Evolutionary conservation across 305 asterid genomes (phyloP), one percentile per base, ranked within the genome.

Genomic region (Lippia alba): DNA sequence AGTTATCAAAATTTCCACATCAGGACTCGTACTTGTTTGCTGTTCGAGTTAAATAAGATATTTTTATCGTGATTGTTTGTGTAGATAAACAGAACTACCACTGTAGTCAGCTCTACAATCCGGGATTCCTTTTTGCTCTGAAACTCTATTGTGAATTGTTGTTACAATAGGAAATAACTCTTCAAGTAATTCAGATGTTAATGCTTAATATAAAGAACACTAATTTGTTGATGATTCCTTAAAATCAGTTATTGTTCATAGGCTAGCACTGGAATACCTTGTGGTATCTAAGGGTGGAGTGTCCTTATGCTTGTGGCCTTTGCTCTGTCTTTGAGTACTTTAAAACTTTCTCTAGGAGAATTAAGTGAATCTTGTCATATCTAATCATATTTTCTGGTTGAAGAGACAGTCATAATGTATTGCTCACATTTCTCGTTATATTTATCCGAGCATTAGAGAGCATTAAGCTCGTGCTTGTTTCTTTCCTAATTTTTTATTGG

Each of bases 401-500:
- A 14, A 41, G 33, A 49, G 9, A 33, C 17, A 49, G 55, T 46
- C 60, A 57, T 11, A 45, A 33, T 46, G 62, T 41, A 18, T 62
- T 1, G 48, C 60, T 12, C 8, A 40, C 60, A 56, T 36, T 32
- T 32, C 34, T 44, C 11, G 3, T 54, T 72, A 4, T 56, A 11
- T 59, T 46, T 50, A 36, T 57, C n/a, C 33, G 32, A 63, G 34
- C 30, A 55, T 62, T 44, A 54, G 9, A 71, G 49, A 61, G 16
- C 53, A 46, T 24, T 24, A 66, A 32, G 50, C 36, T 45, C 41
- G 18, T 46, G 71, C 41, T 33, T 14, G 45, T 24, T 62, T 50
- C 20, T 69, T 77, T 71, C 64, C 76, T 75, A 53, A 76, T 68
- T 56, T 66, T 67, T 62, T 65, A 60, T 49, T 78, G 60, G 49